phyloP scores from a whole-genome alignment of 257 asterid genomes.

The Henckelia pumila region DNA sequence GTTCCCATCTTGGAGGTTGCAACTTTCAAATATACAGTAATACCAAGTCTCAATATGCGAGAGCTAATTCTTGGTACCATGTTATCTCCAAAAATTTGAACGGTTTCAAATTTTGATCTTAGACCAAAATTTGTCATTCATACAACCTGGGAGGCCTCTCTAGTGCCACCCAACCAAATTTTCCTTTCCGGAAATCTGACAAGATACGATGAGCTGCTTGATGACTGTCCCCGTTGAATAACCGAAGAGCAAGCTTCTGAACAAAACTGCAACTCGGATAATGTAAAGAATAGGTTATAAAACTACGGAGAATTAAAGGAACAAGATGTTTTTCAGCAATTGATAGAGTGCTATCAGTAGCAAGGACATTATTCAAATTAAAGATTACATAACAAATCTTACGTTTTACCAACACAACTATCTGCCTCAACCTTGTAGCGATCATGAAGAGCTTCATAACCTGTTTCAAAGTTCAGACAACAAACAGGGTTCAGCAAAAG shows the following conservation, averaged over 20 bases:
- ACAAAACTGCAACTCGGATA: slow-evolving; percentile 58
- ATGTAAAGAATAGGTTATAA: neutral
- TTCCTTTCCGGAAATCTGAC: slow-evolving; percentile 90
- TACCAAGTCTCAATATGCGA: neutral
- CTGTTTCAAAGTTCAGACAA: slow-evolving; percentile 39
- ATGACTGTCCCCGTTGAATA: slow-evolving; percentile 80
- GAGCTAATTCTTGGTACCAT: neutral
- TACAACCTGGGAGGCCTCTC: slow-evolving; percentile 75
- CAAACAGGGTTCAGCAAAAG: slow-evolving; percentile 9
- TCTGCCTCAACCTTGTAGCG: slow-evolving; percentile 83
- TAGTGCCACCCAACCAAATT: slow-evolving; percentile 73
- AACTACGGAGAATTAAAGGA: neutral
- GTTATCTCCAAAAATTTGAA: neutral
- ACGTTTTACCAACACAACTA: slow-evolving; percentile 59
- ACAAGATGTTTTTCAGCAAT: slow-evolving; percentile 5
- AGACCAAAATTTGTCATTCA: neutral
- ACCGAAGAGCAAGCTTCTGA: slow-evolving; percentile 63
- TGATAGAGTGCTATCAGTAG: neutral
- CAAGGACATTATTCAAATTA: slow-evolving; percentile 2
- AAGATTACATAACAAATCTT: slow-evolving; percentile 32
- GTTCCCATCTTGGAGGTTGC: neutral
- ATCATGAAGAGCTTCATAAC: slow-evolving; percentile 49
- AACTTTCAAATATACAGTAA: neutral
- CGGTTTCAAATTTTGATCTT: slow-evolving; percentile 8
- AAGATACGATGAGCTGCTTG: slow-evolving; percentile 87